Conservation (phyloP, 2,329 filamentous ascomycete species). For the Sclerotinia borealis region DNA sequence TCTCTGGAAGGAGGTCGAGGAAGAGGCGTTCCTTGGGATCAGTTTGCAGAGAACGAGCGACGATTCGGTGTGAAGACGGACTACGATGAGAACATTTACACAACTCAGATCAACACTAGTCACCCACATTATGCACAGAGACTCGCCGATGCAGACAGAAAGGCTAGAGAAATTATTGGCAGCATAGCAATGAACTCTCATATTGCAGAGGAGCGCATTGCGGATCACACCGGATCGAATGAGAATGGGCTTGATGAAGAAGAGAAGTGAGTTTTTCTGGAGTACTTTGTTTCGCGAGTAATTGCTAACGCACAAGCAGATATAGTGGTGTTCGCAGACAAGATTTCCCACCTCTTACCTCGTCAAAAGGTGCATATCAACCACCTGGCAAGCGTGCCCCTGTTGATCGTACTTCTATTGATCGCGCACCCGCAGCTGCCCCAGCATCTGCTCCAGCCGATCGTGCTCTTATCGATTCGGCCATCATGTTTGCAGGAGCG, state of each 20-base stretch:
- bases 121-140: conserved; percentile 77
- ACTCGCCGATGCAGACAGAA: conserved; percentile 70
- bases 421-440: conserved; percentile 51
- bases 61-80: conserved; percentile 83
- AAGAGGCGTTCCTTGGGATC: conserved; percentile 64
- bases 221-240: conserved; percentile 57
- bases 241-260: conserved; percentile 76
- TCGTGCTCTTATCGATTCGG: conserved; percentile 64
- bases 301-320: conserved; percentile 37
- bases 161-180: conserved; percentile 84
- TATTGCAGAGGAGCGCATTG: conserved; percentile 81
- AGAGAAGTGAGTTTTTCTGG: conserved; percentile 62
- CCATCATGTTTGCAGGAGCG: conserved; percentile 85
- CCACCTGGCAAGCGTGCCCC: conserved; percentile 83
- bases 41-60: conserved; percentile 84
- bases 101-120: conserved; percentile 78
- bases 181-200: conserved; percentile 70
- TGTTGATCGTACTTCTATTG: conserved; percentile 64
- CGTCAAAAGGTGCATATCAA: conserved; percentile 67
- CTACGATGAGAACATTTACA: conserved; percentile 94
- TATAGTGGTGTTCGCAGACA: conserved; percentile 87
- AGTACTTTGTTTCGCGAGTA: background rate
- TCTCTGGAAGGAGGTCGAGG: conserved; percentile 55
- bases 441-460: background rate
- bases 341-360: conserved; percentile 60